phyloP scores from a whole-genome alignment of 441 rosid species.

The Populus hybrid region DNA sequence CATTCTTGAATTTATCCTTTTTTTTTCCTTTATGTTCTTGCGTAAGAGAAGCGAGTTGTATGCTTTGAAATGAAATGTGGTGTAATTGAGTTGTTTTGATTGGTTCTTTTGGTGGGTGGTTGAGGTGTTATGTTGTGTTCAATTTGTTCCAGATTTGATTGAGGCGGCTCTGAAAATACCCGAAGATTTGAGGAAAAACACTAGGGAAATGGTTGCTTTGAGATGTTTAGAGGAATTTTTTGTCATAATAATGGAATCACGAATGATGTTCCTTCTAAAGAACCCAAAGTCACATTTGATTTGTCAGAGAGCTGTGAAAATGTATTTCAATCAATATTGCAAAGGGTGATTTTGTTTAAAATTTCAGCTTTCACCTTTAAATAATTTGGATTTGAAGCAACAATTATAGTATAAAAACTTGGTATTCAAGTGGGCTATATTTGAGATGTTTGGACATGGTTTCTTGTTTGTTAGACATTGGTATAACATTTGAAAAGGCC shows the following conservation, averaged over 20 bases:
- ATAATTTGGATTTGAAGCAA: background rate
- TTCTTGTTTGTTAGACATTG: constrained; percentile 29
- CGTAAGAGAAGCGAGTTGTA: background rate
- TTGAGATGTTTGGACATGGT: background rate
- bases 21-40: too few relatives aligned
- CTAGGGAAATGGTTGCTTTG: constrained; percentile 49
- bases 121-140: constrained; percentile 2
- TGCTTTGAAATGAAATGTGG: background rate
- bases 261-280: constrained; percentile 17
- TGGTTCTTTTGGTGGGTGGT: background rate
- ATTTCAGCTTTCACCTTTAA: background rate
- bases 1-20: background rate
- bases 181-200: constrained; percentile 23
- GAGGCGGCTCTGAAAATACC: constrained; percentile 36
- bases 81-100: background rate
- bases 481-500: constrained; percentile 24
- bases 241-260: constrained; percentile 13
- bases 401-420: background rate
- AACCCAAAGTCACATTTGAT: constrained; percentile 27
- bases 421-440: background rate
- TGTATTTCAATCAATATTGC: constrained; percentile 36
- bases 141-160: constrained; percentile 34
- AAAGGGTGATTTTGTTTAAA: constrained; percentile 27
- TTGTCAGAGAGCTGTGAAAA: constrained; percentile 40
- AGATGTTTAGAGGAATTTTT: constrained; percentile 53